Evolutionary conservation across 768 basidiomycete genomes (phyloP).

Genomic region (Termitomyces sp.): DNA sequence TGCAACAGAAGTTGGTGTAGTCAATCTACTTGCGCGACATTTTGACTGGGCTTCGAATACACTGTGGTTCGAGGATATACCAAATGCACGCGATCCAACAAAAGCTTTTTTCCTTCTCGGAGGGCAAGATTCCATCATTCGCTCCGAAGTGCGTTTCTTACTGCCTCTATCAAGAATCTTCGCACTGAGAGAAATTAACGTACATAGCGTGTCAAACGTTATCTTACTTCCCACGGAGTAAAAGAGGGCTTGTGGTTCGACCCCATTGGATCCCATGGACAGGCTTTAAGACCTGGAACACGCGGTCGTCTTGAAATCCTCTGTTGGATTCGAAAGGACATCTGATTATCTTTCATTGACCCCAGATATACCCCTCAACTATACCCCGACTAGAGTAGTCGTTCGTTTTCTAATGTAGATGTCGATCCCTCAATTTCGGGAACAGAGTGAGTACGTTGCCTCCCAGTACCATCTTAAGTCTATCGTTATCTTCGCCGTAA

Average conservation of each 20-base stretch:
- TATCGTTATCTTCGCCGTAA: constrained; percentile 38
- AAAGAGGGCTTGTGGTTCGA: constrained; percentile 66
- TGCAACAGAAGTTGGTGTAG: constrained; percentile 82
- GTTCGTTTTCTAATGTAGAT: not conserved
- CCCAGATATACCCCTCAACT: constrained; percentile 1
- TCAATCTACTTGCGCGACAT: constrained; percentile 79
- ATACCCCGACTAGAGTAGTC: not conserved
- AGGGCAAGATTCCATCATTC: constrained; percentile 79
- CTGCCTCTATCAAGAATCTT: not conserved
- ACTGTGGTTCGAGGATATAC: constrained; percentile 89
- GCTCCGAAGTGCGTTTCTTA: constrained; percentile 53
- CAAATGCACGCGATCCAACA: constrained; percentile 65
- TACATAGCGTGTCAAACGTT: constrained; percentile 64
- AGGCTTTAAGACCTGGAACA: constrained; percentile 53
- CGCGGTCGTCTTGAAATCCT: constrained; percentile 57
- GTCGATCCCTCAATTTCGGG: constrained; percentile 27
- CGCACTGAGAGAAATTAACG: not conserved
- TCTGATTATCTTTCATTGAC: not conserved
- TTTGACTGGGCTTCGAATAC: constrained; percentile 88
- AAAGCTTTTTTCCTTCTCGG: constrained; percentile 77
- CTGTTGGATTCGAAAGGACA: constrained; percentile 52
- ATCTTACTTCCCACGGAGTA: constrained; percentile 75
- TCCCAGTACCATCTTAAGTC: constrained; percentile 43
- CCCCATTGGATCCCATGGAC: constrained; percentile 60
- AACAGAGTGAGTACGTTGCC: constrained; percentile 55